Evolutionary conservation across 2,329 filamentous ascomycete species (phyloP), one percentile per base, ranked within the genome.

Genomic region (Colletotrichum sojae): DNA sequence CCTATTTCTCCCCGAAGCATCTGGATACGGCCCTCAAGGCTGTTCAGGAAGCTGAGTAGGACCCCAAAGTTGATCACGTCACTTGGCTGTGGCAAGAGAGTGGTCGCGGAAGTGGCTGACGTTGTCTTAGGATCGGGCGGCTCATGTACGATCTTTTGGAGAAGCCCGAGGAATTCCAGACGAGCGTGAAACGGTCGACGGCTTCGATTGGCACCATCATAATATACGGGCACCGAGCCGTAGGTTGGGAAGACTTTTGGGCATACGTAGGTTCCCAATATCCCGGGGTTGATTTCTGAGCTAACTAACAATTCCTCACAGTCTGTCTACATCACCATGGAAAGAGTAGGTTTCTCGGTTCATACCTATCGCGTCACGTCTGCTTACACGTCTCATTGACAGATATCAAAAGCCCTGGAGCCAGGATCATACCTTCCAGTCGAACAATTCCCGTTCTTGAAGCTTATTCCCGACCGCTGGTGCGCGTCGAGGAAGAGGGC

Each of bases 351-450:
- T 22, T 22, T 22, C 22, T 22, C 22, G 22, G 22, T 22, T 22
- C 22, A 22, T 22, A 22, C 22, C 22, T 22, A 22, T 22, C 22
- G 22, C 22, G 22, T 22, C 22, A 22, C 22, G 22, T 22, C 22
- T 22, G 22, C 22, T 22, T 22, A 22, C 22, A 22, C 22, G 22
- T 22, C 10, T 22, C 22, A 22, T 22, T 18, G 10, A 8, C 8
- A 12, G 5, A 18, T 18, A 8, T 80, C 80, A 5, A 75, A 78
- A 46, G 76, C 85, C 0, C 79, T 84, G 75, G 85, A 86, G 71
- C 77, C 80, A 0, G 85, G 84, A 1, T 81, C 80, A 10, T 86
- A 83, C 0, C 84, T 85, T 0, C 84, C 85, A 0, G 81, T 86
- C 1, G 85, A 87, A 57, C 77, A 83, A 40, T 84, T 83, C 59